Percentiles rank a stretch among this genome's conserved stretches.
Conservation (phyloP, 495 filamentous ascomycete genomes). For the Lichina pygmaea region DNA sequence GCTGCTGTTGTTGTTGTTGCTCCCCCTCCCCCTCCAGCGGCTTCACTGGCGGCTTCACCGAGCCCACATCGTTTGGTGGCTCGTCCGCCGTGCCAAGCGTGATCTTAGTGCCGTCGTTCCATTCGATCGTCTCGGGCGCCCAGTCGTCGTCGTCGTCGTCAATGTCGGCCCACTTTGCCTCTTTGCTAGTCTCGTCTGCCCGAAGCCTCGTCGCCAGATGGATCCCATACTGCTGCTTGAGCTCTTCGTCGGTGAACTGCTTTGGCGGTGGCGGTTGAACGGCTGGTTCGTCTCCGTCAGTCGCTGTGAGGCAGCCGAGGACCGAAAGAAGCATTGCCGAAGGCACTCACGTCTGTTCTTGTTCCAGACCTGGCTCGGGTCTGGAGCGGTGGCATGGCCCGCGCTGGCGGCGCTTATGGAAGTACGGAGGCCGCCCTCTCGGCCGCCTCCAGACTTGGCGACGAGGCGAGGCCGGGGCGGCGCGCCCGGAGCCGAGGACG, state of each 20-base stretch:
- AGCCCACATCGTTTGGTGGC: slow-evolving; percentile 15
- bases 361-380: slow-evolving; percentile 78
- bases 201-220: slow-evolving; percentile 82
- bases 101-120: slow-evolving; percentile 92
- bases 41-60: slow-evolving; percentile 8
- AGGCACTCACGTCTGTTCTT: slow-evolving; percentile 67
- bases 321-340: not conserved
- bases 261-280: slow-evolving; percentile 57
- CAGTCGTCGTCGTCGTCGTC: slow-evolving; percentile 97
- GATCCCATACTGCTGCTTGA: slow-evolving; percentile 87
- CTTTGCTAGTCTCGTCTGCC: slow-evolving; percentile 53
- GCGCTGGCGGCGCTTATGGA: slow-evolving; percentile 17
- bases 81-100: slow-evolving; percentile 33
- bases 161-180: slow-evolving; percentile 93
- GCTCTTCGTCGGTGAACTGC: slow-evolving; percentile 87
- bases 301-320: not conserved
- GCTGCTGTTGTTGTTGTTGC: not conserved
- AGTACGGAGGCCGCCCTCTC: slow-evolving; percentile 23
- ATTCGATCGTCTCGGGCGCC: slow-evolving; percentile 87
- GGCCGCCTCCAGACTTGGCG: slow-evolving; percentile 33
- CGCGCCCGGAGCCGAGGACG: slow-evolving; percentile 16
- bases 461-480: slow-evolving; percentile 31
- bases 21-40: not conserved
- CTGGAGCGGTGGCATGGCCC: slow-evolving; percentile 24
- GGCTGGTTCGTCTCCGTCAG: slow-evolving; percentile 23